phyloP scores from a whole-genome alignment of 108 stramenopile species.

The Ochromonas danica region DNA sequence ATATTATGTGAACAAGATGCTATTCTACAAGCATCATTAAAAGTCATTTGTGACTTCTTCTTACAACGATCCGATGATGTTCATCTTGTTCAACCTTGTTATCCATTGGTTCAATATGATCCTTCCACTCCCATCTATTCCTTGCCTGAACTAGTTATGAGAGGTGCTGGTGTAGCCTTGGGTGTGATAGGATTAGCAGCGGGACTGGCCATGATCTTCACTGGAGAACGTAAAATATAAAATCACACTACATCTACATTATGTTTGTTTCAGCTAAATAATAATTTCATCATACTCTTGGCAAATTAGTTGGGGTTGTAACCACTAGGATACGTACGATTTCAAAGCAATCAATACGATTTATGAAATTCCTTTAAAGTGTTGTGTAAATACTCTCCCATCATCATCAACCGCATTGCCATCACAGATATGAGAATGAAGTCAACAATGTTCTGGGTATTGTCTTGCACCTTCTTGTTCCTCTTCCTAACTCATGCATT shows the following conservation, averaged over 20 bases:
- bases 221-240: background rate
- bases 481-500: no score
- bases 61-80: slow-evolving; percentile 23
- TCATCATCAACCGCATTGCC: no score
- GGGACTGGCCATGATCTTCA: slow-evolving; percentile 1
- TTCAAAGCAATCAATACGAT: background rate
- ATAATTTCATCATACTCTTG: no score
- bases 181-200: background rate
- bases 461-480: no score
- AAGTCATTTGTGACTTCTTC: slow-evolving; percentile 23
- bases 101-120: slow-evolving; percentile 20
- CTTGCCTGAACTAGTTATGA: background rate
- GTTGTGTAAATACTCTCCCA: no score
- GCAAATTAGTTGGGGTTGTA: no score
- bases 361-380: no score
- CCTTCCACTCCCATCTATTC: background rate
- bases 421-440: no score
- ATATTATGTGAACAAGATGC: slow-evolving; percentile 3
- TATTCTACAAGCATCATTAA: background rate
- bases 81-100: background rate
- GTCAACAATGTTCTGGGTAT: no score
- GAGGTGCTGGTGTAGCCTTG: background rate
- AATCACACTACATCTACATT: background rate
- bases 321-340: background rate
- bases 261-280: background rate